Percentiles rank a stretch among this genome's conserved stretches.
Conservation (phyloP, 495 filamentous ascomycete species). For the Daldinia bambusicola region DNA sequence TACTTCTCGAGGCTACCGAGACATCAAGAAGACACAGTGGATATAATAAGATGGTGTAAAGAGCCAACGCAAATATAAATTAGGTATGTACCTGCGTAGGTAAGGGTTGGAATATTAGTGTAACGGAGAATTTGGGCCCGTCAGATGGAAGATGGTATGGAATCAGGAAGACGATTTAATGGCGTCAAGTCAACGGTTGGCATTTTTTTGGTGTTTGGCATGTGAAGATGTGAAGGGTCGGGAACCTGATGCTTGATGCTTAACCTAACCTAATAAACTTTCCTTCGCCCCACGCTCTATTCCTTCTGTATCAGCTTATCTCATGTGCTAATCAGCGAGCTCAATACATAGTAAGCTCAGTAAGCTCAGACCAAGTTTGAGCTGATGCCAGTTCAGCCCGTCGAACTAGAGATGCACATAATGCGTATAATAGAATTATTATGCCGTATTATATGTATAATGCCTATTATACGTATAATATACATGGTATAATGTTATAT, state of each 20-base stretch:
- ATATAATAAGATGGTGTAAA: background rate
- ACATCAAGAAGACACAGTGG: conserved; percentile 16
- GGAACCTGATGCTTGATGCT: conserved; percentile 8
- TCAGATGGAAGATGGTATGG: conserved; percentile 16
- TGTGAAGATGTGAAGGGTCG: conserved; percentile 45
- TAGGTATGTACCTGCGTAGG: background rate
- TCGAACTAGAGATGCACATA: too few relatives aligned
- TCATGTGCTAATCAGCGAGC: background rate
- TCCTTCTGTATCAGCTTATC: conserved; percentile 11
- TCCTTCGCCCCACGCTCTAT: background rate
- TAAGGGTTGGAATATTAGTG: conserved; percentile 2
- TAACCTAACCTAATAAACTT: conserved; percentile 15
- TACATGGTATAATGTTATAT: too few relatives aligned
- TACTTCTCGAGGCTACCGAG: conserved; percentile 28
- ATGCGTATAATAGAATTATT: too few relatives aligned
- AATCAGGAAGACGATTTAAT: conserved; percentile 15
- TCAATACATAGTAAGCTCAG: too few relatives aligned
- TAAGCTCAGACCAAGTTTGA: conserved; percentile 1
- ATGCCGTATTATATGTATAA: too few relatives aligned
- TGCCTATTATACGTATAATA: too few relatives aligned
- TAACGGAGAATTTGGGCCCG: conserved; percentile 9
- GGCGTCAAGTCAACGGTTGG: conserved; percentile 12
- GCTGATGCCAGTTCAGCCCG: background rate
- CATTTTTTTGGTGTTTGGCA: conserved; percentile 30
- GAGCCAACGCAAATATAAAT: background rate